Base-by-base conservation (phyloP, 768 basidiomycete genomes). In the Hirschioporus abietinus region DNA sequence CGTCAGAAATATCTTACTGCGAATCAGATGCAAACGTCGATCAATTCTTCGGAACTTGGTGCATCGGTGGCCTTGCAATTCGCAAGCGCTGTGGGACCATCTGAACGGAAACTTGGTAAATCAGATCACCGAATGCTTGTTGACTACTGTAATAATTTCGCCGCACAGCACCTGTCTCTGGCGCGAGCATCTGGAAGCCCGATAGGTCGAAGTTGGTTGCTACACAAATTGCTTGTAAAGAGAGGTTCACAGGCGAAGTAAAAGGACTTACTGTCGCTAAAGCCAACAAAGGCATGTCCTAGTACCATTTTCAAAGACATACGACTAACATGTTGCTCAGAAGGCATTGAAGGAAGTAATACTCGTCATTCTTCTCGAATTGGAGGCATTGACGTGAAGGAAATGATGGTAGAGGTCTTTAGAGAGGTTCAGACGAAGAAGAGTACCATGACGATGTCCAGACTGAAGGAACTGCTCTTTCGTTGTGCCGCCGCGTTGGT, bases 31-130 rank as follows among this genome's bases (percentile, higher is more conserved):
- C 78, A 86, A 6, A 82, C 88, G 12, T 82, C 88, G n/a, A 79
- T 88, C 2, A 90, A 91, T 64, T 83, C 88, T 30, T 88, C 93
- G 8, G 96, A 99, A 77, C 83, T 99, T 63, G 96, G 96, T 2
- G 92, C 95, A 18, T 92, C 95, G 18, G 78, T 96, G 42, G 96
- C 96, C 6, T 84, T 96, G 73, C 87, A 89, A 58, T 95, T 90
- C 76, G 93, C 89, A 3, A 93, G 90, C 73, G 85, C 87, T 1
- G 88, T 94, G 66, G 90, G 92, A 0, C 87, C 89, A 4, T 84
- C 88, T 59, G 88, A 93, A 69, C 82, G 92, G 35, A 90, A 91
- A 70, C 78, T 91, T 34, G 83, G 95, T 96, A 71, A 61, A 88
- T 74, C n/a, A 35, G 60, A 2, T 27, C 34, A 24, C 57, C 63